Evolutionary conservation across 768 basidiomycete species (phyloP), one percentile per base, ranked within the genome.

Genomic region (Sarcodon aspratus): DNA sequence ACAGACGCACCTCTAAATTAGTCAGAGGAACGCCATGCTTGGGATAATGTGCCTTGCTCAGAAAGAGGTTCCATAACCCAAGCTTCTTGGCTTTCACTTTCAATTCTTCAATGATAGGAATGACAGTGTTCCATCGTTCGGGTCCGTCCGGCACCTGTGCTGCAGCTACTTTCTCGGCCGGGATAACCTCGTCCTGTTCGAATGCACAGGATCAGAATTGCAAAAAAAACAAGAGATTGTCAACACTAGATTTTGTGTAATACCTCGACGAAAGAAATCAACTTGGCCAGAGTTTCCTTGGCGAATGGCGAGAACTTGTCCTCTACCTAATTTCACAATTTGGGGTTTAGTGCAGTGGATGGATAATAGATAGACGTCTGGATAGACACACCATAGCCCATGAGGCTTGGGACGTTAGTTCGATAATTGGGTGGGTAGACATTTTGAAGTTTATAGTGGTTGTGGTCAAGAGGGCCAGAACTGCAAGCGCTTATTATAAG

Each of bases 11-110:
- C 75, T 99, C 96, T 43, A 99, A 73, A 65, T 97, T 98, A 12
- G 82, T 83, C 54, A 98, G 71, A n/a, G 85, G 83, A 6, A 92
- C 85, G 37, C 95, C 95, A 58, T 80, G 75, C 55, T 86, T 72
- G 7, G 92, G 93, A 62, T 95, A 97, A 61, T 96, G 95, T 31
- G 79, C 74, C 67, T 92, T 91, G 76, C 88, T 92, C 53, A 98
- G 72, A 73, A 97, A 98, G 35, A 99, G 73, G 61, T 98, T 98
- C 96, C 96, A 99, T 36, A 99, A 73, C 3, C 96, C 96, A 27
- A 81, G 77, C 59, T 78, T 76, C 68, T 82, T 88, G 0, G 95
- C 96, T 63, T 86, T 90, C 52, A 59, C 72, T 69, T 98, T 96
- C 55, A 99, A 75, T 48, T 87, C 84, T 55, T 78, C 83, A 48